Conservation (phyloP, 441 rosid genomes). For the Gossypium gossypioides region DNA sequence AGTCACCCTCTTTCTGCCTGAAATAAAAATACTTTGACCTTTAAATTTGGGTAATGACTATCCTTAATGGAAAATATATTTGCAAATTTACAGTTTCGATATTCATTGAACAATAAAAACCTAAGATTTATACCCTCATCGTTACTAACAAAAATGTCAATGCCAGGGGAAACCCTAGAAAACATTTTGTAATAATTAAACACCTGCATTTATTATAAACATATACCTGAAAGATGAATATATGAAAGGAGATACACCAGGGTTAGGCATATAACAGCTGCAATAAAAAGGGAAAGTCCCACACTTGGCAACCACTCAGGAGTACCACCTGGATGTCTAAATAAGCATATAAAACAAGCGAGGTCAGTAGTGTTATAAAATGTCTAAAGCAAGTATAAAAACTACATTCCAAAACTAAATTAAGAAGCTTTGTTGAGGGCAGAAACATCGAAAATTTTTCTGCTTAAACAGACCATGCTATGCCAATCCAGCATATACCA, state of each 20-base stretch:
- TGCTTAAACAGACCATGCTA: not conserved
- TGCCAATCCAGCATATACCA: not conserved
- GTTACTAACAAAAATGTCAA: not conserved
- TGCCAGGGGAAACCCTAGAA: slow-evolving; percentile 13
- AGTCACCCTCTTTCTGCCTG: not conserved
- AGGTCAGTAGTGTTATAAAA: not conserved
- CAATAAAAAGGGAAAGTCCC: slow-evolving; percentile 42
- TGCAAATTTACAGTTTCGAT: not conserved
- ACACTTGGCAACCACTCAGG: slow-evolving; percentile 80
- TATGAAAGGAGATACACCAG: slow-evolving; percentile 75
- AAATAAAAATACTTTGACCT: not conserved
- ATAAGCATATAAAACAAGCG: slow-evolving; percentile 13
- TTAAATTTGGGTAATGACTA: not conserved
- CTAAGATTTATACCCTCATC: not conserved
- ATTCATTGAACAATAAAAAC: slow-evolving; percentile 1
- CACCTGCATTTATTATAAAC: slow-evolving; percentile 36
- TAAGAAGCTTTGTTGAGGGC: not conserved
- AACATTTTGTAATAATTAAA: slow-evolving; percentile 15
- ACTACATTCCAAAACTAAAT: not conserved
- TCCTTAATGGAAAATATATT: not conserved
- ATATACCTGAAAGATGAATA: slow-evolving; percentile 74
- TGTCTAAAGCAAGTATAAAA: slow-evolving; percentile 2
- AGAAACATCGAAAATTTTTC: not conserved
- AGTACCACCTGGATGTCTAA: slow-evolving; percentile 75
- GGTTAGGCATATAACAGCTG: slow-evolving; percentile 56